These are phyloP conservation scores for Rostrohypoxylon terebratum DNA, from an alignment of 495 filamentous ascomycete genomes.

Conservation along the genomic window DNA sequence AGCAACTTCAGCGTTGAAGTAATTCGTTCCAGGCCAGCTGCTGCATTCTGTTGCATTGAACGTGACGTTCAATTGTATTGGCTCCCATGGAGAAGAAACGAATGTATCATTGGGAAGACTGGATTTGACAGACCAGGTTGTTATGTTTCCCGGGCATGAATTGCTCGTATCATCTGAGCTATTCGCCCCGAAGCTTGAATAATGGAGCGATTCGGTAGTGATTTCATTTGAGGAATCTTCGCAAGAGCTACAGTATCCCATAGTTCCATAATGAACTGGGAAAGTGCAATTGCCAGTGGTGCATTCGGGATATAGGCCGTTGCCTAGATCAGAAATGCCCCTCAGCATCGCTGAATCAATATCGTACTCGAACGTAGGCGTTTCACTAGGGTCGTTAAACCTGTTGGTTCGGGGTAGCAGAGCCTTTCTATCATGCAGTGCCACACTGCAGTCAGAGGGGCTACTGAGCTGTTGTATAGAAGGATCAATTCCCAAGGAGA, in stretches of 20 bases:
- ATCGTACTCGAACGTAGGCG: not conserved
- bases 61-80: not conserved
- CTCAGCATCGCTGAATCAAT: not conserved
- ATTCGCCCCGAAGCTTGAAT: not conserved
- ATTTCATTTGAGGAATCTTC: not conserved
- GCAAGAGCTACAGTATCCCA: constrained; percentile 5
- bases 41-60: not conserved
- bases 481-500: constrained; percentile 3
- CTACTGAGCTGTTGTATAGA: constrained; percentile 7
- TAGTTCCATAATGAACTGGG: not conserved
- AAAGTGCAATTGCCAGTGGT: constrained; percentile 8
- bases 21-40: too few relatives aligned
- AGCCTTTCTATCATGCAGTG: not conserved
- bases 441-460: not conserved
- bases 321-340: not conserved
- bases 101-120: not conserved
- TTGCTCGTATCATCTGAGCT: too few relatives aligned
- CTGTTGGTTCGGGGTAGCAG: not conserved
- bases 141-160: not conserved
- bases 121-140: not conserved
- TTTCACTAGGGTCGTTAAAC: not conserved
- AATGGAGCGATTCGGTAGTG: not conserved
- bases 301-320: not conserved
- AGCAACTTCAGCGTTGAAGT: not conserved
- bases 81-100: not conserved